A percentile compares a stretch with the other conserved stretches of the same genome.
Conservation (phyloP, 768 basidiomycete species). For the Boletus rubroflammeus region DNA sequence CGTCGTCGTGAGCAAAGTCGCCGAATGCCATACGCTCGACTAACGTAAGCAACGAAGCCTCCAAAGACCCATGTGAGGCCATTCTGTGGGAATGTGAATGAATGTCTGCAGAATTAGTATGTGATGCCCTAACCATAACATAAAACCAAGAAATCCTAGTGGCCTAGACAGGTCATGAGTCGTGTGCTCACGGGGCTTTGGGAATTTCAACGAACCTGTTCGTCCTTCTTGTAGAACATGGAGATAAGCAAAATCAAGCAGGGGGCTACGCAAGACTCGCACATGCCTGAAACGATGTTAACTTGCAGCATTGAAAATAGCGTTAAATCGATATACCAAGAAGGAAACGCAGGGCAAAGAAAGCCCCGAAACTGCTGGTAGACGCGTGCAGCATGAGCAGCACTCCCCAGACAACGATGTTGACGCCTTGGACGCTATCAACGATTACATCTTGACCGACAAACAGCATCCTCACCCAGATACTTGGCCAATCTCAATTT, state of each 20-base stretch:
- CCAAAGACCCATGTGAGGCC: constrained; percentile 58
- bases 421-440: constrained; percentile 37
- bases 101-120: background rate
- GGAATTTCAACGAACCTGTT: constrained; percentile 39
- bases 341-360: constrained; percentile 60
- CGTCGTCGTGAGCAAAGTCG: background rate
- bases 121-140: constrained; percentile 45
- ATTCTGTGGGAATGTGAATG: constrained; percentile 38
- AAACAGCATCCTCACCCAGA: constrained; percentile 39
- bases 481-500: constrained; percentile 59
- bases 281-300: constrained; percentile 46
- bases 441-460: background rate
- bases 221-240: constrained; percentile 69
- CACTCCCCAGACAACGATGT: constrained; percentile 58
- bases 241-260: constrained; percentile 59
- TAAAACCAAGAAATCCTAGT: constrained; percentile 64
- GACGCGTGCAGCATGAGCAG: constrained; percentile 59
- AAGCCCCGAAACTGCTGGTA: constrained; percentile 53
- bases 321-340: constrained; percentile 38
- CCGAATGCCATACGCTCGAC: constrained; percentile 7
- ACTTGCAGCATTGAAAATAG: background rate
- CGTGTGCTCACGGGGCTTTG: background rate
- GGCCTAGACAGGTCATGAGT: constrained; percentile 35
- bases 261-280: constrained; percentile 62
- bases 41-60: constrained; percentile 59